Percentiles rank a stretch among this genome's conserved stretches.
Evolutionary conservation across 208 protist genomes (phyloP).

Genomic region (Endotrypanum monterogeii): DNA sequence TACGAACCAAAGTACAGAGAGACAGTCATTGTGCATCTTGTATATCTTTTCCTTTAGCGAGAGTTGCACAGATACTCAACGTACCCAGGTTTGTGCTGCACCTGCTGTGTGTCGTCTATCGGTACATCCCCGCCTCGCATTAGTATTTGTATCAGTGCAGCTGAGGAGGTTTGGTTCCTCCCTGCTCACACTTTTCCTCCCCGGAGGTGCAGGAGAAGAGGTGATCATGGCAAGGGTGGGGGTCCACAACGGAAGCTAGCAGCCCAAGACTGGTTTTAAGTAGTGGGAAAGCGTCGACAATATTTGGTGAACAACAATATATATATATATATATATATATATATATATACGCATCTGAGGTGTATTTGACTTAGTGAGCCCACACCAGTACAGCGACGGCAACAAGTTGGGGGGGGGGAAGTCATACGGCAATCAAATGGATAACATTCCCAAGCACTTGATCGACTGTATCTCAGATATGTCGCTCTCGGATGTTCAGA

Average conservation of each 20-base stretch:
- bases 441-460: slow-evolving; percentile 12
- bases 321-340: too few species aligned
- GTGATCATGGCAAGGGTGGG: too few species aligned
- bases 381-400: background rate
- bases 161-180: background rate
- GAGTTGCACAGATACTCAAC: background rate
- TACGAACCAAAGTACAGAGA: too few species aligned
- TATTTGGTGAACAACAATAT: too few species aligned
- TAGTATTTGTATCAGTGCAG: too few species aligned
- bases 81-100: background rate
- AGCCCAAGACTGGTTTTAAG: too few species aligned
- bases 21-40: background rate
- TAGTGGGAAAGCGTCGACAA: too few species aligned
- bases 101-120: background rate
- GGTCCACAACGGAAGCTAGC: too few species aligned
- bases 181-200: background rate
- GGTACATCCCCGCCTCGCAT: background rate
- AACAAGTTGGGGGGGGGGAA: background rate
- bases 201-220: background rate
- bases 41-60: background rate
- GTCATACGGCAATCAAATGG: slow-evolving; percentile 1
- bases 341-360: too few species aligned
- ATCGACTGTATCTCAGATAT: slow-evolving; percentile 21
- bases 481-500: slow-evolving; percentile 30
- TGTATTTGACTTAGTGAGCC: background rate